Percentiles rank a stretch among this genome's conserved stretches.
phyloP scores from a whole-genome alignment of 1,284 basidiomycete species.

The Cutaneotrichosporon sp. region DNA sequence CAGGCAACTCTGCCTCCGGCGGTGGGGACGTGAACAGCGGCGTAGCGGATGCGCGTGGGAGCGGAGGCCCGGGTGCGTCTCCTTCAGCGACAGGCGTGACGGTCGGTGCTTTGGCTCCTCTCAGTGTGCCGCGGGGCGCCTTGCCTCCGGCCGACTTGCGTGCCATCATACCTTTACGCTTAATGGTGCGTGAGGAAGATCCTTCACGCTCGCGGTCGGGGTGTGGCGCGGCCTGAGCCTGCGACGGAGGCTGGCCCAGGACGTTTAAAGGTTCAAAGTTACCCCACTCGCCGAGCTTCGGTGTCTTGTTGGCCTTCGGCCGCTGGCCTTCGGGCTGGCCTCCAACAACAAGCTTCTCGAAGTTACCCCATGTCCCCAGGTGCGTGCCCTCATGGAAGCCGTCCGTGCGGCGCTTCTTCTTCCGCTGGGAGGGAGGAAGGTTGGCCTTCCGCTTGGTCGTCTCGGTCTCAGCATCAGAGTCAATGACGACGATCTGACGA shows the following conservation, averaged over 20 bases:
- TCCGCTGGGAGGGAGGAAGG: not conserved
- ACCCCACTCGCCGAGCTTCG: conserved; percentile 20
- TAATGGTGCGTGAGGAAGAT: not conserved
- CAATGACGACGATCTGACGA: not conserved
- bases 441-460: not conserved
- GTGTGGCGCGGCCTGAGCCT: not conserved
- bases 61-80: no score
- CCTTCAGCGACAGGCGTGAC: not conserved
- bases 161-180: conserved; percentile 1
- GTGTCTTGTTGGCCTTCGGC: not conserved
- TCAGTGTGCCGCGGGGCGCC: not conserved
- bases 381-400: not conserved
- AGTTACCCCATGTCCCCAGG: conserved; percentile 22
- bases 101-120: not conserved
- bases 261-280: conserved; percentile 16
- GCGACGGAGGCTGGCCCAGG: not conserved
- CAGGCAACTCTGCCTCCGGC: not conserved
- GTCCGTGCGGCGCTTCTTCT: not conserved
- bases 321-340: not conserved
- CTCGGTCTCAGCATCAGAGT: not conserved
- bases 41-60: not conserved
- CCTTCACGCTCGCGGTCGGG: not conserved
- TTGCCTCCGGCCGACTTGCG: conserved; percentile 9
- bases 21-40: not conserved
- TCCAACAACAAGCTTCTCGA: conserved; percentile 8